Base-by-base conservation (phyloP, 2,329 filamentous ascomycete species). In the Aaosphaeria pasadenensis region DNA sequence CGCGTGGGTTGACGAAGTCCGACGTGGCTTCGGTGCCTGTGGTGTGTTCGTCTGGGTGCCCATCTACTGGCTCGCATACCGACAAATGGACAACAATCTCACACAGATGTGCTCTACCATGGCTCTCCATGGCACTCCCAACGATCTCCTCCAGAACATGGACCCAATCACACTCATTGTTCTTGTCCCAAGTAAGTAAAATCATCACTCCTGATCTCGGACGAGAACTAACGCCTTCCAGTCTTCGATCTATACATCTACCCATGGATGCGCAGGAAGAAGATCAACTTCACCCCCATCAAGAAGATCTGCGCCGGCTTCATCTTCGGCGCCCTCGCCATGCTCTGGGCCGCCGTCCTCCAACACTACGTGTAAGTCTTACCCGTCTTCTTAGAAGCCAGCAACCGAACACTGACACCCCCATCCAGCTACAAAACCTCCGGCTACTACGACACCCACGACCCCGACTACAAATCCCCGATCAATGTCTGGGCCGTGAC, bases 1-100 rank as follows among this genome's bases (percentile, higher is more conserved):
- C 56, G 81, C 83, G 51, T 91, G 86, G 86, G 87, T 91, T n/a
- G 86, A 90, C 46, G 86, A 91, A 63, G 83, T 91, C 40, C 77
- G 77, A 45, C 84, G 87, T 67, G 87, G 86, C 49, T 48, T 65
- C 11, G 52, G 60, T 17, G 67, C 69, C 3, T 72, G 69, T 62
- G 64, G 64, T 29, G 66, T 72, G 5, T 72, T 72, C 47, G 50
- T 84, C 48, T 89, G 86, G 75, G 82, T 84, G 52, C 87, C 87
- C 30, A 48, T 66, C 1, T 66, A 63, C 48, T 65, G 59, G 59
- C 45, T 64, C 0, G 52, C 54, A 1, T 58, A 54, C 45, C 79
- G 78, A 45, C 85, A 88, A 57, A 83, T 87, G 71, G 82, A 79
- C 24, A 80, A 76, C 63, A 88, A 85, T 70, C 81, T 86, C 47